Conservation (phyloP, 225 moss, liverwort and hornwort genomes). For the Lunularia cruciata region DNA sequence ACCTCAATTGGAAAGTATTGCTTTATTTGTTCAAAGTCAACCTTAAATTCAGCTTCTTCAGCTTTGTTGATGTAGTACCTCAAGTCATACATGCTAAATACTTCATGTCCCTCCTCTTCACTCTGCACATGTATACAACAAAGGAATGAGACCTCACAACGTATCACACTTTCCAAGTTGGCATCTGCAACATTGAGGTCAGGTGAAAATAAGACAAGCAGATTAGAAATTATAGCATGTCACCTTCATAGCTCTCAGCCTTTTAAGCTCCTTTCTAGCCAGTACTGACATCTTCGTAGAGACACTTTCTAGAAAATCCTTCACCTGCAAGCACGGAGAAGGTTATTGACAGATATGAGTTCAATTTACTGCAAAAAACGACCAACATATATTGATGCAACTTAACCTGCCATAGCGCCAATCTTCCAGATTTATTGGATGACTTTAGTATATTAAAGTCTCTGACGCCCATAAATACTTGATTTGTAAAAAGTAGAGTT, state of each 20-base stretch:
- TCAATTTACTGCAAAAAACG: no score
- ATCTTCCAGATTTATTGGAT: no score
- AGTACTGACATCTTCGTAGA: conserved; percentile 75
- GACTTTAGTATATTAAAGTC: no score
- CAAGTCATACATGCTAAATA: conserved; percentile 82
- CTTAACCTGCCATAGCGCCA: no score
- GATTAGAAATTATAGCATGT: not conserved
- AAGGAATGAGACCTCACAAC: not conserved
- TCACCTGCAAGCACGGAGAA: conserved; percentile 48
- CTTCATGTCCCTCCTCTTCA: conserved; percentile 78
- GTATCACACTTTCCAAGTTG: not conserved
- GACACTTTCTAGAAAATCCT: conserved; percentile 72
- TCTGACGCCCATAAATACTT: no score
- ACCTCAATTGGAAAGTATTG: conserved; percentile 91
- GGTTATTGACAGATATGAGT: not conserved
- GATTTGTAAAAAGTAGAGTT: no score
- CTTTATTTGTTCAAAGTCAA: conserved; percentile 91
- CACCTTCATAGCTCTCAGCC: conserved; percentile 88
- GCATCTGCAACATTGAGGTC: not conserved
- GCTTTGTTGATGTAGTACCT: conserved; percentile 95
- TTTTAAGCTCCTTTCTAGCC: conserved; percentile 82
- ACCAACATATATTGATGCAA: no score
- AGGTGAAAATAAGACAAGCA: not conserved
- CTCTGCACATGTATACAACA: conserved; percentile 46
- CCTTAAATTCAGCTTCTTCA: conserved; percentile 82